phyloP scores from a whole-genome alignment of 768 basidiomycete genomes.

The Glaciozyma antarctica region DNA sequence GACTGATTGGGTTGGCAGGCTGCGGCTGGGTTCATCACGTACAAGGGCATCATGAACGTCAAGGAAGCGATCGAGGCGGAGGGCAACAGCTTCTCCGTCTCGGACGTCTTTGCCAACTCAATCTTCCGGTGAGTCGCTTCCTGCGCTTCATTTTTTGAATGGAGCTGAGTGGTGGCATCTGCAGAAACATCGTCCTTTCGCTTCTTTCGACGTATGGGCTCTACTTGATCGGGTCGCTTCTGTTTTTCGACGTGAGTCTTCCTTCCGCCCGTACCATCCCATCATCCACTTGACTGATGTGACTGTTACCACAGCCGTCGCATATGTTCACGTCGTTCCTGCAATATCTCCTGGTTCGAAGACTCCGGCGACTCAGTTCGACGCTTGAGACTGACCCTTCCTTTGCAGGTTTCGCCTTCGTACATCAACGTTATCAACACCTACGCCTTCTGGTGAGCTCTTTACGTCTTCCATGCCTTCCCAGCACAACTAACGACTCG shows the following conservation, averaged over 20 bases:
- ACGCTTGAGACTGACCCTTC: background rate
- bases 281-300: no score
- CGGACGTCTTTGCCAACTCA: constrained; percentile 61
- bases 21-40: constrained; percentile 69
- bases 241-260: constrained; percentile 58
- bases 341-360: constrained; percentile 59
- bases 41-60: constrained; percentile 64
- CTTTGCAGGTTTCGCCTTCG: constrained; percentile 62
- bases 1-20: constrained; percentile 43
- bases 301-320: constrained; percentile 56
- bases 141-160: background rate
- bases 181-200: constrained; percentile 77
- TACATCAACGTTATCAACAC: constrained; percentile 70
- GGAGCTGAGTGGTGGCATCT: constrained; percentile 35
- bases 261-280: no score
- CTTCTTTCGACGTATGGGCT: constrained; percentile 78
- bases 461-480: background rate
- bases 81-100: constrained; percentile 44
- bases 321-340: constrained; percentile 95
- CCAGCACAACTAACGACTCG: no score
- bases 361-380: background rate
- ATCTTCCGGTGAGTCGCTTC: constrained; percentile 39
- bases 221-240: constrained; percentile 69
- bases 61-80: constrained; percentile 45
- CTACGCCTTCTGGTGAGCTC: constrained; percentile 29